Evolutionary conservation across 768 basidiomycete genomes (phyloP).

Genomic region (Suillus ampliporus): DNA sequence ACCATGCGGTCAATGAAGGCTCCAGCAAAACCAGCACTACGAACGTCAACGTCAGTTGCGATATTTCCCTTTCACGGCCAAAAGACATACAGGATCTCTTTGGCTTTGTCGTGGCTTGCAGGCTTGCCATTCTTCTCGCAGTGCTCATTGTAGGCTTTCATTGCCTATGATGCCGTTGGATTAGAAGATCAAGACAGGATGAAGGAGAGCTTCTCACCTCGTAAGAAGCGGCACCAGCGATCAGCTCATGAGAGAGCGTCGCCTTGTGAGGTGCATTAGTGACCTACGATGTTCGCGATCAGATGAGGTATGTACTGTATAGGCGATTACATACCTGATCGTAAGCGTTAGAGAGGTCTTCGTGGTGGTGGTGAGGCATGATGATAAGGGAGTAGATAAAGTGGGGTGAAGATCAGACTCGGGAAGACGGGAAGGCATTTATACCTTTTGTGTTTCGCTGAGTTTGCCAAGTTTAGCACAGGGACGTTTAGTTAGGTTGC

Average conservation of each 20-base stretch:
- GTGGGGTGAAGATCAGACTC: neutral
- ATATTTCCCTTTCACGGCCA: neutral
- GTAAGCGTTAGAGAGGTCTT: slow-evolving; percentile 21
- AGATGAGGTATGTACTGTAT: neutral
- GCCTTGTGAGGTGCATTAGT: slow-evolving; percentile 59
- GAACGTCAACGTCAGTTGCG: neutral
- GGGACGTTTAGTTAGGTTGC: neutral
- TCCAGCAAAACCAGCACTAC: slow-evolving; percentile 60
- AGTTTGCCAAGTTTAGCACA: neutral
- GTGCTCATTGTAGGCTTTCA: slow-evolving; percentile 68
- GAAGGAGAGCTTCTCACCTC: slow-evolving; percentile 47
- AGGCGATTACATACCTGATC: slow-evolving; percentile 21
- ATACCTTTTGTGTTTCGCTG: slow-evolving; percentile 4
- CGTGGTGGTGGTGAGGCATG: slow-evolving; percentile 13
- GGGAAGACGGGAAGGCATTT: neutral
- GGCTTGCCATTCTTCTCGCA: slow-evolving; percentile 52
- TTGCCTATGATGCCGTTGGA: slow-evolving; percentile 48
- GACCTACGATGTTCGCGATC: slow-evolving; percentile 41
- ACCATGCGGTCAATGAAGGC: slow-evolving; percentile 56
- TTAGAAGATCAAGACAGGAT: neutral
- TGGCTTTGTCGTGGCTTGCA: slow-evolving; percentile 55
- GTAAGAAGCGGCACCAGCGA: slow-evolving; percentile 70
- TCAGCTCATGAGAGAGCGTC: slow-evolving; percentile 64
- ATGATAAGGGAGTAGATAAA: slow-evolving; percentile 15
- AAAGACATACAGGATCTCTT: slow-evolving; percentile 53